These are phyloP conservation scores for Saccharum hybrid DNA, from an alignment of 202 grass and related monocot species.

Conservation along the genomic window DNA sequence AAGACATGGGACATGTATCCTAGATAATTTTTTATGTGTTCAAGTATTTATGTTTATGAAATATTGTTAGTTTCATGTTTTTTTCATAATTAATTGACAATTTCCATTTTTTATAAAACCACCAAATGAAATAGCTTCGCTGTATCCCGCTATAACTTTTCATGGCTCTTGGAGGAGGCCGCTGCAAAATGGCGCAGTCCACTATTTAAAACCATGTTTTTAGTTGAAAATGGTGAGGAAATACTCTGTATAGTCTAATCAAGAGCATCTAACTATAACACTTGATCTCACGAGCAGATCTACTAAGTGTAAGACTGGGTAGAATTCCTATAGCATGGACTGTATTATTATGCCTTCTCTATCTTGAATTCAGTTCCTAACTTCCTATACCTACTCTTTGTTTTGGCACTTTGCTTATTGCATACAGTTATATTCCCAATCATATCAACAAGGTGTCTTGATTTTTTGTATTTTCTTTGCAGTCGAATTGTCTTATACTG, in stretches of 20 bases:
- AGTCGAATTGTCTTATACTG: constrained; percentile 88
- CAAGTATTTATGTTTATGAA: not conserved
- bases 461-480: constrained; percentile 33
- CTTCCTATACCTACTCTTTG: not conserved
- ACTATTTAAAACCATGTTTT: constrained; percentile 1
- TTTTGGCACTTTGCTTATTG: constrained; percentile 28
- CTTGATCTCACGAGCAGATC: not conserved
- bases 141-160: not conserved
- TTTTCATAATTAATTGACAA: not conserved
- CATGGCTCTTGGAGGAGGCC: not conserved
- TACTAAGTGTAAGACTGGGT: not conserved
- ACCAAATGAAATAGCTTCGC: not conserved
- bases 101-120: not conserved
- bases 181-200: not conserved
- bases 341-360: not conserved
- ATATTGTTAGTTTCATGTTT: not conserved
- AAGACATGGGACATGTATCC: not conserved
- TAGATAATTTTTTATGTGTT: not conserved
- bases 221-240: not conserved
- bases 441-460: not conserved
- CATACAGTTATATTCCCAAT: constrained; percentile 22
- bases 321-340: not conserved
- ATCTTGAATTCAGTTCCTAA: not conserved
- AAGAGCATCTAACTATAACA: not conserved
- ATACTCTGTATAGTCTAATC: constrained; percentile 8